Percentiles rank a stretch among this genome's conserved stretches.
These are phyloP conservation scores for Aspergillus nanangensis DNA, from an alignment of 495 filamentous ascomycete species.

Conservation along the genomic window DNA sequence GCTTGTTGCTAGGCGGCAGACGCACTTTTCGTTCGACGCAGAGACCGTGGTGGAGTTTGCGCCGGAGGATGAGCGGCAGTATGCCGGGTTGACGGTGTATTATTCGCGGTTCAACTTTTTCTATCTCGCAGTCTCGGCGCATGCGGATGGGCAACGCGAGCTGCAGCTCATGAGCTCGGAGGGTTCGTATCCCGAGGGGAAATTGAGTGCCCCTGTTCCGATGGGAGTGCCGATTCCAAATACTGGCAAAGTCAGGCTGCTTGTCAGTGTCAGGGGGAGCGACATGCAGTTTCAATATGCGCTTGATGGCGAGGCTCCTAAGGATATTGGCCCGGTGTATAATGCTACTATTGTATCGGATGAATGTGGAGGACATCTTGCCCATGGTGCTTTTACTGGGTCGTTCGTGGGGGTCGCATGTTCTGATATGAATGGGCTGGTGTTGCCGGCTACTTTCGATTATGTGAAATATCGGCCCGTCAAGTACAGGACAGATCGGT, in stretches of 20 bases:
- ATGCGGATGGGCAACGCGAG: slow-evolving; percentile 6
- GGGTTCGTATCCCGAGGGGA: slow-evolving; percentile 5
- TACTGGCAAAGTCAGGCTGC: slow-evolving; percentile 2
- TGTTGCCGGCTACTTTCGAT: not conserved
- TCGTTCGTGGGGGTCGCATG: slow-evolving; percentile 9
- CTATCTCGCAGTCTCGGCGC: slow-evolving; percentile 4
- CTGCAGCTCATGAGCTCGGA: slow-evolving; percentile 5
- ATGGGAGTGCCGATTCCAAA: not conserved
- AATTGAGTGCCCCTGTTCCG: not conserved
- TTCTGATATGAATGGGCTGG: slow-evolving; percentile 5
- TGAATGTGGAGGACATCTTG: slow-evolving; percentile 6
- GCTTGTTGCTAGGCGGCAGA: slow-evolving; percentile 7
- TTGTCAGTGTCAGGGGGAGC: slow-evolving; percentile 2
- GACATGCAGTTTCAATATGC: slow-evolving; percentile 9
- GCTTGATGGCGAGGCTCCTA: slow-evolving; percentile 2
- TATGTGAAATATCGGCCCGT: slow-evolving; percentile 5
- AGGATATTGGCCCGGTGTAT: slow-evolving; percentile 3
- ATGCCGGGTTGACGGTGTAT: slow-evolving; percentile 4
- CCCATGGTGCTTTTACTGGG: slow-evolving; percentile 8
- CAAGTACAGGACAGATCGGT: slow-evolving; percentile 2
- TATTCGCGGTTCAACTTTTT: slow-evolving; percentile 11
- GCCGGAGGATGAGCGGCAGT: slow-evolving; percentile 5
- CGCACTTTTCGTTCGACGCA: slow-evolving; percentile 8
- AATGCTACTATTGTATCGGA: slow-evolving; percentile 7
- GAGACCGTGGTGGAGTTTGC: slow-evolving; percentile 4